Percentiles rank a stretch among this genome's conserved stretches.
Conservation (phyloP, 495 filamentous ascomycete species). For the Aspergillus biplanus region DNA sequence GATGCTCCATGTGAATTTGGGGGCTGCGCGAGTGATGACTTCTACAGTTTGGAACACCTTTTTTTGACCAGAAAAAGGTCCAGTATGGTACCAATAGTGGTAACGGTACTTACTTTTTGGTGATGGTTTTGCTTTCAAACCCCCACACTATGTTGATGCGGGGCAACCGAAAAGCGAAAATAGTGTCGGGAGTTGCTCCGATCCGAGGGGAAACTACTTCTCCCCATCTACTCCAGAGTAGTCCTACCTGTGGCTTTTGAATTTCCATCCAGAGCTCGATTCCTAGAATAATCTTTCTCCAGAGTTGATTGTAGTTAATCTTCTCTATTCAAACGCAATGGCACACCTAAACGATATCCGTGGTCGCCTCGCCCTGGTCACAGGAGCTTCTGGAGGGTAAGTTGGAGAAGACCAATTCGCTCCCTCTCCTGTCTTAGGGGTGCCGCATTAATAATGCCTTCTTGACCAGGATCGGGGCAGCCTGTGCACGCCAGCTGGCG, state of each 20-base stretch:
- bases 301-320: not conserved
- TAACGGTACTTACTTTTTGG: not conserved
- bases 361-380: constrained; percentile 64
- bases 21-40: too few species aligned
- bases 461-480: constrained; percentile 59
- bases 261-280: too few species aligned
- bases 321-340: constrained; percentile 1
- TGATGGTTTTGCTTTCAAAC: too few species aligned
- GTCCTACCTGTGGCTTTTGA: not conserved
- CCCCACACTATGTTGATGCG: constrained; percentile 21
- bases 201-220: constrained; percentile 19
- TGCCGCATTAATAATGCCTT: not conserved
- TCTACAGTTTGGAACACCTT: not conserved
- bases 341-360: constrained; percentile 52
- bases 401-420: constrained; percentile 20
- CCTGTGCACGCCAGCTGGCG: constrained; percentile 59
- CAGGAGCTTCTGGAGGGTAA: constrained; percentile 69
- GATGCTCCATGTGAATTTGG: too few species aligned
- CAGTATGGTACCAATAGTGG: not conserved
- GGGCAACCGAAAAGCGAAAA: constrained; percentile 13
- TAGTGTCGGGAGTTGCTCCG: constrained; percentile 23
- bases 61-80: not conserved
- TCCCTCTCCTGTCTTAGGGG: not conserved
- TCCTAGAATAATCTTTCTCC: too few species aligned
- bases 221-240: constrained; percentile 1